Base-by-base conservation (phyloP, 148 eudicot species). In the Polygonum maritimum region DNA sequence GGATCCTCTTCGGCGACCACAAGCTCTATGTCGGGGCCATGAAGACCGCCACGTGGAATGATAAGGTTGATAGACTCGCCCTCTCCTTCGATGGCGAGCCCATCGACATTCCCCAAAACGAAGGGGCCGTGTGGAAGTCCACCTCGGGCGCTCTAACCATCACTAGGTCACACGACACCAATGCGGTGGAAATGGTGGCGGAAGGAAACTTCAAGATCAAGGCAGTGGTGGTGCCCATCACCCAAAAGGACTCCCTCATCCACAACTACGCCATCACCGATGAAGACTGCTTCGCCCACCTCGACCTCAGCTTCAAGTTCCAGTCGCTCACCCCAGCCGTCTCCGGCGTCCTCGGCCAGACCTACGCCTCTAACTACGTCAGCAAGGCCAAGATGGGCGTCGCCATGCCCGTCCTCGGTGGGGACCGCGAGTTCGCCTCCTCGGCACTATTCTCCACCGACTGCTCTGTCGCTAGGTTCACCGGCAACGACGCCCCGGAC, bases 261-360 rank as follows among this genome's bases (percentile, higher is more conserved):
- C 94, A 92, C 74, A 87, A 83, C 13, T 92, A 92, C 51, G 94
- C 85, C 0, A 75, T 92, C n/a, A 82, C 78, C 31, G 81, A 85
- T 8, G 89, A 92, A 5, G 94, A 92, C 81, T 87, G 92, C 71
- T 90, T 90, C 10, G 94, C 97, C 63, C 94, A 90, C 69, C 89
- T 92, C 15, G 97, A 92, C 78, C 69, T 87, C 73, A 83, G 88
- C 76, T 88, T 90, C 83, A 88, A 88, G 78, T 92, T 92, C 52
- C 80, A 83, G 81, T 83, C 91, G 1, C 55, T 92, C 47, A 44
- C 82, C 19, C 85, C 72, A 2, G 77, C 83, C 3, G 94, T 92
- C 1, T 83, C 79, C 51, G 97, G 94, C 1, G 94, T 92, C 21
- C 78, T 92, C 70, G 97, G 97, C 13, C 94, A 88, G 71, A 92